phyloP scores from a whole-genome alignment of 2,329 filamentous ascomycete species.

The Colletotrichum cordylinicola region DNA sequence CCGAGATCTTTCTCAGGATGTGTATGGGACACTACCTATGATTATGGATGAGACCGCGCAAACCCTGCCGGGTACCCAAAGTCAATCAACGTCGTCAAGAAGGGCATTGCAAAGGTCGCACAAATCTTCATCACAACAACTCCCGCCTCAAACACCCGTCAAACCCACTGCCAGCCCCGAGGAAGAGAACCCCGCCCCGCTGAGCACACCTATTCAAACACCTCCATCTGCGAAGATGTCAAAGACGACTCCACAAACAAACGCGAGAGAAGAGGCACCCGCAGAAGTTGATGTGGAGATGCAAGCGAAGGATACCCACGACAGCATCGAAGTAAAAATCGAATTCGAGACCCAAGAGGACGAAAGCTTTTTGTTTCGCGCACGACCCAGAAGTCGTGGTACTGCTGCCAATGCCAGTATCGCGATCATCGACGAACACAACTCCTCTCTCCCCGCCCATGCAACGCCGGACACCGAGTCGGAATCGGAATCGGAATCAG shows the following conservation, averaged over 20 bases:
- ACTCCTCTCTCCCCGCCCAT: background rate
- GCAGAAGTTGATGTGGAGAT: background rate
- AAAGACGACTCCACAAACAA: background rate
- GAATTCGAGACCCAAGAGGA: constrained; percentile 35
- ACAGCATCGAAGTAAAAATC: background rate
- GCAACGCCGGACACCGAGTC: background rate
- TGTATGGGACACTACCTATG: background rate
- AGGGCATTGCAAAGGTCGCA: background rate
- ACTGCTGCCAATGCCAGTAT: background rate
- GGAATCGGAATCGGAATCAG: background rate
- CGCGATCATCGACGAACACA: background rate
- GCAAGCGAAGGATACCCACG: background rate
- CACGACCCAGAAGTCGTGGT: constrained; percentile 1
- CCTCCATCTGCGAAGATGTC: background rate
- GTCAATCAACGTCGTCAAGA: background rate
- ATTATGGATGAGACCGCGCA: background rate
- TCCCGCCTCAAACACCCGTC: background rate
- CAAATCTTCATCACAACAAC: background rate
- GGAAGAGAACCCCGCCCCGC: background rate
- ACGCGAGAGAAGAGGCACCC: background rate
- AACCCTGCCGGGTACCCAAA: background rate
- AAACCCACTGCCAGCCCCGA: background rate
- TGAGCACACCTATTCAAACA: constrained; percentile 16
- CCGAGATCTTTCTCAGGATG: background rate
- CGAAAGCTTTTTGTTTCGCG: constrained; percentile 37